Evolutionary conservation across 805 yeast species (phyloP).

Genomic region (Ogataea methanolica): DNA sequence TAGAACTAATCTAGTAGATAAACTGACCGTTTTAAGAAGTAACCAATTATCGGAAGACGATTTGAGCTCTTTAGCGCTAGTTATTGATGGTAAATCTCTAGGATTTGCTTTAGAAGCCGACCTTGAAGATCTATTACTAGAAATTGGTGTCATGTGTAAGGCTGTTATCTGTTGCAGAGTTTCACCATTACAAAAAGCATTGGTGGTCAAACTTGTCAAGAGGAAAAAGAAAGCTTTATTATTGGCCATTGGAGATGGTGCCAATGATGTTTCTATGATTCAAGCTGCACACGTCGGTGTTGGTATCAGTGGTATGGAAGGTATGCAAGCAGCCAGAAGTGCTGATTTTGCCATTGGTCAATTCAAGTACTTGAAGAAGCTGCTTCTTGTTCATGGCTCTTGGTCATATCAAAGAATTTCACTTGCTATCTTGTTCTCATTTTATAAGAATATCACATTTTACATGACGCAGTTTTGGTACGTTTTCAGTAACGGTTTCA

Average conservation of each 20-base stretch:
- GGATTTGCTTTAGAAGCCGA: slow-evolving; percentile 80
- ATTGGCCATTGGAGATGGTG: slow-evolving; percentile 97
- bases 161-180: slow-evolving; percentile 98
- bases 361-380: slow-evolving; percentile 77
- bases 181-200: slow-evolving; percentile 93
- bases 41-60: slow-evolving; percentile 66
- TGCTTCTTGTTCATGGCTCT: slow-evolving; percentile 89
- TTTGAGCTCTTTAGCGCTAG: slow-evolving; percentile 73
- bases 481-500: slow-evolving; percentile 85
- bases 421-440: slow-evolving; percentile 87
- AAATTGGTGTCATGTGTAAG: slow-evolving; percentile 80
- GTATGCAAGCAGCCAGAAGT: slow-evolving; percentile 98
- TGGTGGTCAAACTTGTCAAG: slow-evolving; percentile 93
- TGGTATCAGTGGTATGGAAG: slow-evolving; percentile 99
- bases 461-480: slow-evolving; percentile 99
- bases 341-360: slow-evolving; percentile 98
- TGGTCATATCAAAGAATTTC: slow-evolving; percentile 97
- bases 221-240: slow-evolving; percentile 69
- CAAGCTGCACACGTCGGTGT: slow-evolving; percentile 99
- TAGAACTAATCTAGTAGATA: slow-evolving; percentile 62
- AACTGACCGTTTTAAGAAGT: slow-evolving; percentile 67
- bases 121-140: slow-evolving; percentile 71
- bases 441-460: slow-evolving; percentile 90
- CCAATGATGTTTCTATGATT: slow-evolving; percentile 98
- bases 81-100: slow-evolving; percentile 92